Conservation (phyloP, 306 rosid genomes). For the Acacia confusa region DNA sequence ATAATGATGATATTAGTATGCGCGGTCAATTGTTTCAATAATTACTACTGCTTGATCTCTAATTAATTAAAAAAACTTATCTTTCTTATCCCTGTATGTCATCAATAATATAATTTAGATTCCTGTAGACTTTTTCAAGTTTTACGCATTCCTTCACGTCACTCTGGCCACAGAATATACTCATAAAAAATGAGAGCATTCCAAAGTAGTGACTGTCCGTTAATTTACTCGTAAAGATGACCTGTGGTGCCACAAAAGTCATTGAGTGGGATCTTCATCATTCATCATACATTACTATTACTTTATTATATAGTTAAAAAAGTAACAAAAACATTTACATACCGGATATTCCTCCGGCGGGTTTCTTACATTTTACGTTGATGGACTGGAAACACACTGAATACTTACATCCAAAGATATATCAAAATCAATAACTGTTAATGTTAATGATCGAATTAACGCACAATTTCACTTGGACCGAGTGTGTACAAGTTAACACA, state of each 20-base stretch:
- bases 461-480: not conserved
- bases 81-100: not conserved
- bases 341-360: too few relatives aligned
- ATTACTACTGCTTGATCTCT: not conserved
- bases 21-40: not conserved
- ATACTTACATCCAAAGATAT: not conserved
- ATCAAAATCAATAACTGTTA: not conserved
- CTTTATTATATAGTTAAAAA: not conserved
- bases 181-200: not conserved
- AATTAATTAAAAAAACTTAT: not conserved
- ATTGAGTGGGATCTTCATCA: not conserved
- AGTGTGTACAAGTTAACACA: not conserved
- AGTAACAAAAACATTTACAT: too few relatives aligned
- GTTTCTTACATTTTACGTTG: too few relatives aligned
- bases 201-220: not conserved
- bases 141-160: not conserved
- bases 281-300: not conserved
- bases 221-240: not conserved
- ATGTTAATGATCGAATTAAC: not conserved
- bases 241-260: not conserved
- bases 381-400: not conserved
- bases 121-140: not conserved
- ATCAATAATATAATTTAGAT: not conserved
- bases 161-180: not conserved
- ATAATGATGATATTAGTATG: too few relatives aligned